Base-by-base conservation (phyloP, 31 red algal genomes). In the Asparagopsis taxiformis region DNA sequence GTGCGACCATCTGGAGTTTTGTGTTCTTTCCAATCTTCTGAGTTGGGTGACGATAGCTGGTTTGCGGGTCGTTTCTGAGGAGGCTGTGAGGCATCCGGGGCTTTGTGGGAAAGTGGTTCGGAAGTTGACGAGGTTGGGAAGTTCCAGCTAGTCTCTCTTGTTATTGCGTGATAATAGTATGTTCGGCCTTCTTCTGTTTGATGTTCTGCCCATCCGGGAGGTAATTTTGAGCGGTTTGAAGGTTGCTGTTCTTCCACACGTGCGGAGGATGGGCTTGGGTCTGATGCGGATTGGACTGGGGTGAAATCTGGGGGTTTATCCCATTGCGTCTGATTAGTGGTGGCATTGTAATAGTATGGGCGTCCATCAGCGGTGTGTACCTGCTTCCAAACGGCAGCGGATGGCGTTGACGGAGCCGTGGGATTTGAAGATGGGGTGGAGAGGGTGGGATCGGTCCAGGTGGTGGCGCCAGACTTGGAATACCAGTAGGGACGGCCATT, bases 111-210 rank as follows among this genome's bases (percentile, higher is more conserved):
- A 9, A 0, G 25, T 16, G 1, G 11, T 1, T 10, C 19, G n/a
- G 11, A 37, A 2, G 38, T 36, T 53, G n/a, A n/a, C n/a, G n/a
- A n/a, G 7, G 62, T 63, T 9, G 77, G 90, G 9, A 56, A 55
- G 19, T 58, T 59, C 90, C 90, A 93, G 36, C 80, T 65, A 31
- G 90, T 93, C 57, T 87, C 90, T 31, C 84, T 67, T 30, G 90
- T 80, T 0, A 43, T 21, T 19, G 59, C 37, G 41, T 93, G 75
- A 55, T 87, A 87, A 50, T 82, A 93, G 46, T 93, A 93, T 2
- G 75, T 31, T 10, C 75, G 54, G 22, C 82, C 90, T 58, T 93
- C 82, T 7, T 36, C 29, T 26, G 71, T 51, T 11, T 34, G 60
- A 65, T 77, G 53, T 48, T 68, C 71, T 0, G 51, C 72, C 82